Evolutionary conservation across 768 basidiomycete species (phyloP).

Genomic region (Amylocystis lapponica): DNA sequence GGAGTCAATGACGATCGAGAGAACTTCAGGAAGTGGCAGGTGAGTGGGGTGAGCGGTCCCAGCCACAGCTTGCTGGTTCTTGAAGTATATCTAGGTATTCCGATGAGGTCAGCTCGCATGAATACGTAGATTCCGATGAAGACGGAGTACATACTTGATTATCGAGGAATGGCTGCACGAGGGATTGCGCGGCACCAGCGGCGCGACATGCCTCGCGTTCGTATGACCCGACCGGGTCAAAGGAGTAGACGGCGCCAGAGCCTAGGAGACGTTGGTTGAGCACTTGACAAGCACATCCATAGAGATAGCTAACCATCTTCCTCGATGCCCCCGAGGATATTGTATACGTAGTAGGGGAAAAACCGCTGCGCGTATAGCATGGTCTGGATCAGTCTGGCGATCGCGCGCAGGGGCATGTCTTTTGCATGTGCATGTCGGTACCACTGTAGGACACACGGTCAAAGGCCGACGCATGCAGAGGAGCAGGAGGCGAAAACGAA

Average conservation of each 20-base stretch:
- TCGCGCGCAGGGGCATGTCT: slow-evolving; percentile 93
- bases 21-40: slow-evolving; percentile 73
- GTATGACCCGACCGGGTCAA: slow-evolving; percentile 97
- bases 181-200: slow-evolving; percentile 89
- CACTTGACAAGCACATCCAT: no score
- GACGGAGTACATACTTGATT: slow-evolving; percentile 70
- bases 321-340: slow-evolving; percentile 93
- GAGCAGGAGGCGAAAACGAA: slow-evolving; percentile 31
- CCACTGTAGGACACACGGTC: slow-evolving; percentile 53
- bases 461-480: slow-evolving; percentile 4
- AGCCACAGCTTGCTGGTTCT: slow-evolving; percentile 80
- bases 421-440: slow-evolving; percentile 96
- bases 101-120: no score
- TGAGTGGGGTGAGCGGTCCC: slow-evolving; percentile 74
- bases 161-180: slow-evolving; percentile 97
- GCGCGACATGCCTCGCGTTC: slow-evolving; percentile 96
- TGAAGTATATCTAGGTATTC: slow-evolving; percentile 83
- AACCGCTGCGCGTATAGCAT: slow-evolving; percentile 95
- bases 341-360: slow-evolving; percentile 98
- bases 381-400: slow-evolving; percentile 97
- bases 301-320: slow-evolving; percentile 74
- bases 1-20: slow-evolving; percentile 88
- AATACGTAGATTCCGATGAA: no score
- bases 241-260: slow-evolving; percentile 97
- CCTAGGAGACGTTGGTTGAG: no score